Percentiles rank a stretch among this genome's conserved stretches.
phyloP scores from a whole-genome alignment of 1,139 yeast genomes.

The Candida labiduridarum region DNA sequence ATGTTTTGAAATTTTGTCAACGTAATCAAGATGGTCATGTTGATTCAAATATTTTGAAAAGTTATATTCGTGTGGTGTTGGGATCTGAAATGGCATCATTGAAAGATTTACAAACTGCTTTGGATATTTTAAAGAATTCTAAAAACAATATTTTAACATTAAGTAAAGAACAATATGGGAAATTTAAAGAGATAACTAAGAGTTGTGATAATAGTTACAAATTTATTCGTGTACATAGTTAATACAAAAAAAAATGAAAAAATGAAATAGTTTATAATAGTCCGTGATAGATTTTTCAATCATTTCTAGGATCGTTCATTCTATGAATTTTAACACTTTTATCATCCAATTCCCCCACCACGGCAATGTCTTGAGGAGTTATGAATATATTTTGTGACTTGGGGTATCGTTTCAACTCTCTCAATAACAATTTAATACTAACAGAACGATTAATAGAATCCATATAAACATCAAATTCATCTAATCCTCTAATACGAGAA shows the following conservation, averaged over 20 bases:
- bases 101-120: not conserved
- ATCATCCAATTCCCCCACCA: slow-evolving; percentile 65
- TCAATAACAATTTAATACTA: slow-evolving; percentile 74
- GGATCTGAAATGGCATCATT: not conserved
- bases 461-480: slow-evolving; percentile 98
- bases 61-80: slow-evolving; percentile 5
- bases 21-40: not conserved
- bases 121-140: not conserved
- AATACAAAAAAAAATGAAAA: not conserved
- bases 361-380: slow-evolving; percentile 91
- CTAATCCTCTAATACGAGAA: slow-evolving; percentile 83
- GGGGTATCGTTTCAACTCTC: slow-evolving; percentile 61
- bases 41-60: slow-evolving; percentile 3
- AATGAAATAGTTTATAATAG: too few species aligned
- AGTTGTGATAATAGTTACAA: not conserved
- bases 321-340: slow-evolving; percentile 70
- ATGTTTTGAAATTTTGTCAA: slow-evolving; percentile 3
- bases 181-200: not conserved
- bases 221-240: slow-evolving; percentile 8
- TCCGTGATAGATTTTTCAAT: slow-evolving; percentile 13
- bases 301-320: slow-evolving; percentile 57
- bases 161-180: slow-evolving; percentile 4
- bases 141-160: not conserved
- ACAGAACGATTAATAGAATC: slow-evolving; percentile 87
- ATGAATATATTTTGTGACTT: slow-evolving; percentile 87